These are phyloP conservation scores for Podospora conica DNA, from an alignment of 495 filamentous ascomycete genomes.

Conservation along the genomic window DNA sequence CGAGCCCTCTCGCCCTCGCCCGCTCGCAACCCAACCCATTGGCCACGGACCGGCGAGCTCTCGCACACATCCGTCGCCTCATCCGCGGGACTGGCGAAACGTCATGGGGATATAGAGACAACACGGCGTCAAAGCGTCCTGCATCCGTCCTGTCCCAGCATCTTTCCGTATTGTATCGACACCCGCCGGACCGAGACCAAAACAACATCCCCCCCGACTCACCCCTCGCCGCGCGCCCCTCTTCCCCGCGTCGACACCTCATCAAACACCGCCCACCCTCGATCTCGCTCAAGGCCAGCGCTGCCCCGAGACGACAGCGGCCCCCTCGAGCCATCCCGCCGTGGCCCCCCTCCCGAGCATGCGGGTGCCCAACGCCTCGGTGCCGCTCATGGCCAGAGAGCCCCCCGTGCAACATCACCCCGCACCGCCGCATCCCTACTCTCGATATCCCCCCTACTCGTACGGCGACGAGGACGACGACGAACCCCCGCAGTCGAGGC, in stretches of 20 bases:
- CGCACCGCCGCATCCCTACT: neutral
- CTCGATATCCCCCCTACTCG: constrained; percentile 24
- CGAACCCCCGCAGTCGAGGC: constrained; percentile 14
- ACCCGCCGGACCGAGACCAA: constrained; percentile 12
- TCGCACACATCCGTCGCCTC: constrained; percentile 39
- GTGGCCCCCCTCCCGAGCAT: constrained; percentile 13
- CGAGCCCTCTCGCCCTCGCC: constrained; percentile 29
- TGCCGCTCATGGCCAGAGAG: constrained; percentile 15
- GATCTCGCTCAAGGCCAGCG: neutral
- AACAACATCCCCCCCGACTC: constrained; percentile 11
- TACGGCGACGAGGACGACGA: constrained; percentile 24
- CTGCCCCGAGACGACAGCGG: neutral
- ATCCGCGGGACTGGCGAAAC: constrained; percentile 10
- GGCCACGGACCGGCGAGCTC: constrained; percentile 30
- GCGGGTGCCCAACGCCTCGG: constrained; percentile 26
- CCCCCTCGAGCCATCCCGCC: constrained; percentile 7
- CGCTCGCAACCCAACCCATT: constrained; percentile 35
- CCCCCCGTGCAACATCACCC: constrained; percentile 18
- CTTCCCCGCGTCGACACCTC: constrained; percentile 10
- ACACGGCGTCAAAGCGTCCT: constrained; percentile 19
- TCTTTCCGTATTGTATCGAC: neutral
- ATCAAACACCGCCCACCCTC: constrained; percentile 2
- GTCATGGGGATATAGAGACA: constrained; percentile 33
- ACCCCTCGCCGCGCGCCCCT: constrained; percentile 10
- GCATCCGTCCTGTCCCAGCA: constrained; percentile 9